These are phyloP conservation scores for Colletotrichum brevisporum DNA, from an alignment of 2,329 filamentous ascomycete species.

Conservation along the genomic window DNA sequence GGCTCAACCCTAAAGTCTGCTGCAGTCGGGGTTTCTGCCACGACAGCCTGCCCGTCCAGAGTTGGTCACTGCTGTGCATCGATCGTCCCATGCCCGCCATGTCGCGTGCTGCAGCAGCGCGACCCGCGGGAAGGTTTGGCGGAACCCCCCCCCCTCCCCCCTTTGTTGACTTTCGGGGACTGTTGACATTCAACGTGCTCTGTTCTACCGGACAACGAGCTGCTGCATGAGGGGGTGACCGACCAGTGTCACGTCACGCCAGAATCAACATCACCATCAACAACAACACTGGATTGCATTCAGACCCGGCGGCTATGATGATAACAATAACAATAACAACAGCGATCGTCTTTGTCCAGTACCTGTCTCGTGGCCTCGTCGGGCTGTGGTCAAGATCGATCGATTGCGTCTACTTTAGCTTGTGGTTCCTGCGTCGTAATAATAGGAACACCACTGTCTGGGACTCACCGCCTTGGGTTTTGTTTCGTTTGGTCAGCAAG, in stretches of 20 bases:
- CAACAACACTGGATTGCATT: constrained; percentile 8
- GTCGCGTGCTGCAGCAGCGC: constrained; percentile 30
- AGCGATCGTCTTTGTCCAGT: constrained; percentile 8
- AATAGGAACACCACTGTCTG: neutral
- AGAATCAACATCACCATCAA: constrained; percentile 6
- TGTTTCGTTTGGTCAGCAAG: constrained; percentile 29
- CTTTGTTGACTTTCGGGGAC: constrained; percentile 35
- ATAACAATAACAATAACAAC: constrained; percentile 12
- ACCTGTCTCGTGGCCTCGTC: neutral
- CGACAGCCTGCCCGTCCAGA: neutral
- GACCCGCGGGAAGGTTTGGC: neutral
- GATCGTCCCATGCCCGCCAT: constrained; percentile 39
- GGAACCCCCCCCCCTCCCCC: neutral
- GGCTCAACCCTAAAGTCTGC: neutral
- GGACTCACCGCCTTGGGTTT: neutral
- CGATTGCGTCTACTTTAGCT: constrained; percentile 14
- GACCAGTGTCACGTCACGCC: constrained; percentile 10
- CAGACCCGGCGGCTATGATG: neutral
- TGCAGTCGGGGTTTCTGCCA: neutral
- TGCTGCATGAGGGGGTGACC: constrained; percentile 2
- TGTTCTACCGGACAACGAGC: constrained; percentile 35
- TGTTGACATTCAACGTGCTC: constrained; percentile 31
- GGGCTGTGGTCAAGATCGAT: constrained; percentile 7
- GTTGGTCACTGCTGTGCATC: constrained; percentile 15
- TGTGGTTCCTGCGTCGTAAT: constrained; percentile 17